Conservation (phyloP, 2,329 filamentous ascomycete genomes). For the Microdochium bolleyi region DNA sequence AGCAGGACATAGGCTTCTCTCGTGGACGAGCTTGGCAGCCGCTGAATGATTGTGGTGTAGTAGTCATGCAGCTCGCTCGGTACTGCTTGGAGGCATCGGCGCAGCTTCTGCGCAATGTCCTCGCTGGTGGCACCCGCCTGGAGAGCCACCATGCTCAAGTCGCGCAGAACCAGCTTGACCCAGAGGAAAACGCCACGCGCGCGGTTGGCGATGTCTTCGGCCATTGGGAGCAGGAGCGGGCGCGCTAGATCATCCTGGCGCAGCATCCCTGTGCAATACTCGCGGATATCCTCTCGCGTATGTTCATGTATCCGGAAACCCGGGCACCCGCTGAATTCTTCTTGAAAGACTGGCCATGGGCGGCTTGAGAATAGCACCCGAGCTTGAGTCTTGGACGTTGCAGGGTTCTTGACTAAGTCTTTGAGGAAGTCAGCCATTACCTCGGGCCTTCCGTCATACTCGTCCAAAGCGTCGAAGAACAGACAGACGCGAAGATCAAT, state of each 20-base stretch:
- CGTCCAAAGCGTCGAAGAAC: neutral
- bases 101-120: neutral
- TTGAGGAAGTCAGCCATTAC: neutral
- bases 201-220: neutral
- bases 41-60: neutral
- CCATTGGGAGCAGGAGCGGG: neutral
- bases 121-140: neutral
- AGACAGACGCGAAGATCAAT: neutral
- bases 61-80: neutral
- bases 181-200: neutral
- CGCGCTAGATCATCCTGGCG: neutral
- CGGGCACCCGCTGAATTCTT: neutral
- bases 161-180: neutral
- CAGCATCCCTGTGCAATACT: neutral
- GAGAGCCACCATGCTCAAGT: neutral
- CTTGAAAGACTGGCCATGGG: neutral
- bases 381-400: neutral
- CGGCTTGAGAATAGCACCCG: neutral
- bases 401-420: neutral
- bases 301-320: neutral
- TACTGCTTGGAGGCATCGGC: neutral
- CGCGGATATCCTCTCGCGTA: neutral
- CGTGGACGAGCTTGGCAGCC: neutral
- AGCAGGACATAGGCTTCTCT: neutral
- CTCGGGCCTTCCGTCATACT: neutral